Evolutionary conservation across 2,329 filamentous ascomycete genomes (phyloP).

Genomic region (Alternaria ethzedia): DNA sequence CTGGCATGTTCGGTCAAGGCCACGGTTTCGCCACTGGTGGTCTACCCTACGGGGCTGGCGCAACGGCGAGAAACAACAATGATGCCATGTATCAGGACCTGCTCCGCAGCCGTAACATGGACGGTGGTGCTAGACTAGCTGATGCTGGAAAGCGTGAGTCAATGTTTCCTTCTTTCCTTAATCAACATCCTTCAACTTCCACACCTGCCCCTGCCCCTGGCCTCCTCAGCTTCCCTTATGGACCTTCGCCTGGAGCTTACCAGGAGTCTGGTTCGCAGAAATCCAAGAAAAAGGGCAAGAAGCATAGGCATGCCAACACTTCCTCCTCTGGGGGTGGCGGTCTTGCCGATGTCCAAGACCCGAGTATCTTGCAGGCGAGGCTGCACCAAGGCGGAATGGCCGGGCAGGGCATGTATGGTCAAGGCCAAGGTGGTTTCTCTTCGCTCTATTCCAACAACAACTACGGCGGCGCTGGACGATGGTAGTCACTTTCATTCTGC

Average conservation of each 20-base stretch:
- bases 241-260: slow-evolving; percentile 81
- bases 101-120: slow-evolving; percentile 69
- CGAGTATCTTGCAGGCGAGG: slow-evolving; percentile 98
- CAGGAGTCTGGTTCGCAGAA: slow-evolving; percentile 88
- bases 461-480: slow-evolving; percentile 48
- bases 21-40: slow-evolving; percentile 77
- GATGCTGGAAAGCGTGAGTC: slow-evolving; percentile 98
- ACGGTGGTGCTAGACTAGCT: slow-evolving; percentile 72
- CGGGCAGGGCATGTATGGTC: slow-evolving; percentile 88
- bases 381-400: slow-evolving; percentile 85
- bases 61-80: slow-evolving; percentile 74
- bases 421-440: slow-evolving; percentile 92
- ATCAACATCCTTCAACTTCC: slow-evolving; percentile 82
- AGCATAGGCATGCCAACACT: slow-evolving; percentile 99
- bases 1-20: slow-evolving; percentile 87
- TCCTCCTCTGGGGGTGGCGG: slow-evolving; percentile 99
- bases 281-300: slow-evolving; percentile 99
- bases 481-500: slow-evolving; percentile 45
- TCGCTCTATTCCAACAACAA: slow-evolving; percentile 75
- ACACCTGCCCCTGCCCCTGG: slow-evolving; percentile 87
- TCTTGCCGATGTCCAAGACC: slow-evolving; percentile 99
- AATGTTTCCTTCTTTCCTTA: slow-evolving; percentile 90
- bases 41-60: slow-evolving; percentile 66
- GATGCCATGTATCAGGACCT: slow-evolving; percentile 80
- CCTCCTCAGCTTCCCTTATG: slow-evolving; percentile 91